Evolutionary conservation across 2,329 filamentous ascomycete species (phyloP), one percentile per base, ranked within the genome.

Genomic region (Ceratocystis destructans): DNA sequence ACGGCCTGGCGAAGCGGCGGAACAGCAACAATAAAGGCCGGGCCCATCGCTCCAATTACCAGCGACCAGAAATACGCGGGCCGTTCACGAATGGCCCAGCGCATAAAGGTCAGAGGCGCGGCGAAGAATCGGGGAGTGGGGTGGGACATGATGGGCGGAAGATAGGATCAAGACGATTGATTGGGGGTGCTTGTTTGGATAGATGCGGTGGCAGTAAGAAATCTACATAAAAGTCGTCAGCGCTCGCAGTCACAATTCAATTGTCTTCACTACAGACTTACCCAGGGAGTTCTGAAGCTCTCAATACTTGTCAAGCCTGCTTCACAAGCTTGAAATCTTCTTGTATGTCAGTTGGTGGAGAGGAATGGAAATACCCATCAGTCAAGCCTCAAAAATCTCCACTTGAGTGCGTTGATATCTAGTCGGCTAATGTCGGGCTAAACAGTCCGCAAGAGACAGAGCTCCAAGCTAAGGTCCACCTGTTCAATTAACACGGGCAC

Each of bases 51-150:
- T 71, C 89, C 93, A 70, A 97, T 79, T 67, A 89, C 74, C 73
- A 90, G 79, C 72, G 89, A 90, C 83, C 86, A 97, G 82, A 96
- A 96, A 79, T 91, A 88, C 68, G 91, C 91, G 64, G 94, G 94
- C 76, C 88, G 89, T 77, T 94, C 87, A 78, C 90, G 87, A 63
- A 89, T 83, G 64, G 91, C 86, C 90, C 92, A 97, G 77, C 87
- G 87, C 73, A 89, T 78, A 85, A 96, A 97, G 72, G 86, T 86
- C 75, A 95, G 73, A 70, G 94, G 94, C 68, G 83, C 82, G 71
- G 85, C 82, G 85, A 88, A 96, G 87, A 99, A 96, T 73, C 82
- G 81, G 72, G 90, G 87, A 82, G 80, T 41, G 68, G 81, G 72
- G 72, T 77, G 73, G 69, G 83, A 82, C 87, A 91, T 91, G 31